Conservation (phyloP, 2,329 filamentous ascomycete species). For the Hypoxylon sp. region DNA sequence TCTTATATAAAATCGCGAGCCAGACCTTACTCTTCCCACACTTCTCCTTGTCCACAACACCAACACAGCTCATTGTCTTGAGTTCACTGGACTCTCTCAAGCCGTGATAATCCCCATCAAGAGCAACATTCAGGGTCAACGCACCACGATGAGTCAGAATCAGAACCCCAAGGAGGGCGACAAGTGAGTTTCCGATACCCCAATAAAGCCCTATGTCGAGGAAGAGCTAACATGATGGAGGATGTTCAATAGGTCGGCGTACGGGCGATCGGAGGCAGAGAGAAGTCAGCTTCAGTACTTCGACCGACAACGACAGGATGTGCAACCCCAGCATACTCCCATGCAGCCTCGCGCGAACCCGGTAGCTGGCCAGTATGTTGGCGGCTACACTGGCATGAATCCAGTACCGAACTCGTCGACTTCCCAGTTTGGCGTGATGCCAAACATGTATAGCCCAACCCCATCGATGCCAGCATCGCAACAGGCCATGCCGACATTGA, state of each 20-base stretch:
- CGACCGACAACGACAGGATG: background rate
- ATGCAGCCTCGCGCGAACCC: slow-evolving; percentile 1
- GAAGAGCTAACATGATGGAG: slow-evolving; percentile 18
- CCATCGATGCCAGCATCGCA: background rate
- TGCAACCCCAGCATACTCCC: background rate
- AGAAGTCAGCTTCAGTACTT: slow-evolving; percentile 9
- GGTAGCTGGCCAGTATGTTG: background rate
- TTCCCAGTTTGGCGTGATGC: background rate
- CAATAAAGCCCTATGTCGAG: background rate
- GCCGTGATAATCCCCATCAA: background rate
- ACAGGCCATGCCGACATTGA: background rate
- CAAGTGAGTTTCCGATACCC: slow-evolving; percentile 10
- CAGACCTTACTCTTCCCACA: background rate
- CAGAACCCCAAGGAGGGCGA: slow-evolving; percentile 4
- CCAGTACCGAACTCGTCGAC: background rate
- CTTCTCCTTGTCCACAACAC: slow-evolving; percentile 12
- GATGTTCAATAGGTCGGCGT: background rate
- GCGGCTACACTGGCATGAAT: background rate
- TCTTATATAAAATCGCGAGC: slow-evolving; percentile 11
- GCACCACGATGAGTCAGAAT: slow-evolving; percentile 12
- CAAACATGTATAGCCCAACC: background rate
- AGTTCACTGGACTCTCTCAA: background rate
- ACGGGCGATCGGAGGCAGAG: background rate
- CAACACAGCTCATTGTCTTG: slow-evolving; percentile 1
- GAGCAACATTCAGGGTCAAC: background rate